Conservation (phyloP, 202 grass and related monocot genomes). For the Tripidium arundinaceum region DNA sequence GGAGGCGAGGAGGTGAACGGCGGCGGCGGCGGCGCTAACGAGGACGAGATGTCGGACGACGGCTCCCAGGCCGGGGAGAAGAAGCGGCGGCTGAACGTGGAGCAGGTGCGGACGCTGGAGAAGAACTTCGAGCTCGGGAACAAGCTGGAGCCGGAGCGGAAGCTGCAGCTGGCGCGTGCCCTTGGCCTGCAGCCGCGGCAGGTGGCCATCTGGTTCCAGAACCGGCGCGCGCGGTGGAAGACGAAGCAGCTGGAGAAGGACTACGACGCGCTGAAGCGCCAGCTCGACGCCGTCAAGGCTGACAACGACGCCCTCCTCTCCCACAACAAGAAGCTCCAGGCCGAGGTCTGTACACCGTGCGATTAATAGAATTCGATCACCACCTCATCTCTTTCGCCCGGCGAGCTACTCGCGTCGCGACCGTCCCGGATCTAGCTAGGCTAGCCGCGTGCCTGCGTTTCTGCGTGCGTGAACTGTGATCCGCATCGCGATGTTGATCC, state of each 20-base stretch:
- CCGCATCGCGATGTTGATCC: not conserved
- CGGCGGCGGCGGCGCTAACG: conserved; percentile 27
- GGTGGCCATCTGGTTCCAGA: conserved; percentile 99
- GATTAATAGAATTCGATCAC: too few relatives aligned
- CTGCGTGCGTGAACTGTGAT: not conserved
- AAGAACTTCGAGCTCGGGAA: conserved; percentile 97
- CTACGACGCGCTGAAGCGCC: conserved; percentile 81
- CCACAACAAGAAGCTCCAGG: conserved; percentile 97
- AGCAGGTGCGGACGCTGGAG: conserved; percentile 96
- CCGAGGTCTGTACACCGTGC: conserved; percentile 66
- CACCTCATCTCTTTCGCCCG: not conserved
- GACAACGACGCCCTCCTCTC: conserved; percentile 80
- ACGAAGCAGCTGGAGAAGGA: conserved; percentile 98
- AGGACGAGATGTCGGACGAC: conserved; percentile 93
- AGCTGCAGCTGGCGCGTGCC: conserved; percentile 79
- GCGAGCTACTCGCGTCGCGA: not conserved
- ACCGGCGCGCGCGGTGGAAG: conserved; percentile 93
- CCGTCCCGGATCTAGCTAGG: conserved; percentile 6
- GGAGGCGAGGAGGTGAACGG: conserved; percentile 41
- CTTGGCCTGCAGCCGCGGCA: conserved; percentile 87
- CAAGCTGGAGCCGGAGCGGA: conserved; percentile 96
- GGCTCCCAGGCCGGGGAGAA: conserved; percentile 82
- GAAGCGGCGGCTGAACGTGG: conserved; percentile 92
- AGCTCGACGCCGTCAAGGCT: conserved; percentile 77
- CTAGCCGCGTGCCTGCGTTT: not conserved